Evolutionary conservation across 805 yeast genomes (phyloP).

Genomic region (Kodamaea kaohsiungensis): DNA sequence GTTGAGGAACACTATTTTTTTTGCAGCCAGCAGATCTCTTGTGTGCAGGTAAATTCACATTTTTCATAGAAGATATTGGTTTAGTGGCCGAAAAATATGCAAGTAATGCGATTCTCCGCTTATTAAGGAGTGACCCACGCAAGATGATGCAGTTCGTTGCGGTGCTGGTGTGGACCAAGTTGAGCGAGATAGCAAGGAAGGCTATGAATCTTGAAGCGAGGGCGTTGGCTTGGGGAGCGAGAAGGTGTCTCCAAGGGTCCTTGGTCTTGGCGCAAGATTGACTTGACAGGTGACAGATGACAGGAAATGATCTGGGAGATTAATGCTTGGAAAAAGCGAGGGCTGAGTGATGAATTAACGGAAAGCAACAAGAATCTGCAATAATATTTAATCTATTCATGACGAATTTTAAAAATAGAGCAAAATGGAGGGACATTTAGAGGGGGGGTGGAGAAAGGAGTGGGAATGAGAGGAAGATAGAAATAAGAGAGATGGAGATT

Average conservation of each 20-base stretch:
- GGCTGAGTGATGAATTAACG: too few relatives aligned
- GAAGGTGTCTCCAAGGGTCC: too few relatives aligned
- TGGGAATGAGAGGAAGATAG: too few relatives aligned
- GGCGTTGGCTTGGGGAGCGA: too few relatives aligned
- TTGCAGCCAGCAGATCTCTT: neutral
- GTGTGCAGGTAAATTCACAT: neutral
- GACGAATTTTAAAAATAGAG: neutral
- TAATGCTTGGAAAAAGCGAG: neutral
- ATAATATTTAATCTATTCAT: too few relatives aligned
- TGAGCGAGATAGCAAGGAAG: neutral
- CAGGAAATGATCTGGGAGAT: neutral
- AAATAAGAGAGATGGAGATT: too few relatives aligned
- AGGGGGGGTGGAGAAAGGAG: neutral
- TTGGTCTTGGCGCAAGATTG: too few relatives aligned
- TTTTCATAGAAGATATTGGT: neutral
- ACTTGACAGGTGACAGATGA: neutral
- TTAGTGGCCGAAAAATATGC: neutral
- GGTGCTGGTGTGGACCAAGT: too few relatives aligned
- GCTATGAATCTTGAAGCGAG: too few relatives aligned
- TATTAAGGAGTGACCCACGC: neutral
- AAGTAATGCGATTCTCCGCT: neutral
- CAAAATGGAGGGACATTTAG: neutral
- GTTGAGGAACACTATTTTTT: neutral
- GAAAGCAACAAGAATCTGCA: neutral
- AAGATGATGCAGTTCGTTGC: too few relatives aligned